A percentile compares a stretch with the other conserved stretches of the same genome.
phyloP scores from a whole-genome alignment of 2,329 filamentous ascomycete genomes.

The Seiridium unicorne region DNA sequence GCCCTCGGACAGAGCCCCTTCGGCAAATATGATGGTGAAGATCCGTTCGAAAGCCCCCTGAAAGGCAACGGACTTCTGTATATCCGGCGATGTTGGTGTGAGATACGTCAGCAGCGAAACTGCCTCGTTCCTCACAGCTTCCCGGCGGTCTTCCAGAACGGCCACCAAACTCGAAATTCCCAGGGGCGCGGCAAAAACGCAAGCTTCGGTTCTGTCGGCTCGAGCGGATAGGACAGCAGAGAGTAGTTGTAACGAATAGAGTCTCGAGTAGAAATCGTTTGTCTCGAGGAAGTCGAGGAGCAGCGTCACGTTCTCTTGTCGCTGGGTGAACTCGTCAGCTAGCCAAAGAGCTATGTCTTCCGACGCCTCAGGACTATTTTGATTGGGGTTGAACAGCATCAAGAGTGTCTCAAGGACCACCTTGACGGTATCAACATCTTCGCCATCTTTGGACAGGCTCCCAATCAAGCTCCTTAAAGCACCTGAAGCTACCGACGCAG shows the following conservation, averaged over 20 bases:
- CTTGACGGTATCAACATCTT: constrained; percentile 96
- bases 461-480: constrained; percentile 86
- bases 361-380: constrained; percentile 81
- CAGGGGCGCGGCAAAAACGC: constrained; percentile 82
- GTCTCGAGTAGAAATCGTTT: constrained; percentile 82
- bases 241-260: constrained; percentile 89
- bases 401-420: constrained; percentile 91
- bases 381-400: constrained; percentile 79
- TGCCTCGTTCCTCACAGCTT: constrained; percentile 85
- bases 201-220: constrained; percentile 91
- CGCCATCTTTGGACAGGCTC: constrained; percentile 80
- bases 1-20: constrained; percentile 80
- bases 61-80: constrained; percentile 94
- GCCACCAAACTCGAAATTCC: constrained; percentile 85
- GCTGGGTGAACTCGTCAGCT: constrained; percentile 96
- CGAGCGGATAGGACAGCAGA: constrained; percentile 81
- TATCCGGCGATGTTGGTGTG: constrained; percentile 80
- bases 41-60: constrained; percentile 89
- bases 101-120: constrained; percentile 84
- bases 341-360: constrained; percentile 96
- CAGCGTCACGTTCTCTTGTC: constrained; percentile 92
- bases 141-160: constrained; percentile 78
- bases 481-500: constrained; percentile 91
- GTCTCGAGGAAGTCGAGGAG: constrained; percentile 87
- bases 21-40: constrained; percentile 76